These are phyloP conservation scores for Lactarius evosmus DNA, from an alignment of 768 basidiomycete species.

Conservation along the genomic window DNA sequence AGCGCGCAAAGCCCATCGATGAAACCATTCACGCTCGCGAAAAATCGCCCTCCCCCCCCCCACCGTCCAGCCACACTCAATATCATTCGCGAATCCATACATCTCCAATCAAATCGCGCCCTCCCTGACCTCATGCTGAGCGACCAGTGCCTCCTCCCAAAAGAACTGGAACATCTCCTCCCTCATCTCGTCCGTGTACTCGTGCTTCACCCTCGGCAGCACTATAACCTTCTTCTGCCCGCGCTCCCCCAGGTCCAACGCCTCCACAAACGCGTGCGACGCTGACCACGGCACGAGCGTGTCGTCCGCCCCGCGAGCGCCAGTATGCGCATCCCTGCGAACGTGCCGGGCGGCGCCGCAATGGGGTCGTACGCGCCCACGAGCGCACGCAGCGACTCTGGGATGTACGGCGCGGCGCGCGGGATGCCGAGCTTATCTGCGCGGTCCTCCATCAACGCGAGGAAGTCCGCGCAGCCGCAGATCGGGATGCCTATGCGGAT, in stretches of 20 bases:
- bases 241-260: conserved; percentile 30
- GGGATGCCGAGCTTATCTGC: conserved; percentile 45
- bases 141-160: conserved; percentile 26
- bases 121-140: background rate
- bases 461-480: conserved; percentile 68
- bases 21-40: too few relatives aligned
- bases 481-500: conserved; percentile 45
- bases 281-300: conserved; percentile 37
- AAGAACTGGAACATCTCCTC: conserved; percentile 28
- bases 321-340: conserved; percentile 68
- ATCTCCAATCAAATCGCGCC: conserved; percentile 8
- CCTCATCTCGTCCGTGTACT: conserved; percentile 39
- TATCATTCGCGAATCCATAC: too few relatives aligned
- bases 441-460: conserved; percentile 53
- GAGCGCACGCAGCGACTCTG: conserved; percentile 47
- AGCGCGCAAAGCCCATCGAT: background rate
- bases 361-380: conserved; percentile 49
- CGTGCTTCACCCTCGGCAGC: conserved; percentile 37
- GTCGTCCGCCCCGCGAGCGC: conserved; percentile 54
- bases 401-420: conserved; percentile 53
- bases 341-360: conserved; percentile 48
- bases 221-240: conserved; percentile 37
- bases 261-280: conserved; percentile 34
- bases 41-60: too few relatives aligned
- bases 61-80: too few relatives aligned